Evolutionary conservation across 2,329 filamentous ascomycete genomes (phyloP).

Genomic region (Cladophialophora carrionii): DNA sequence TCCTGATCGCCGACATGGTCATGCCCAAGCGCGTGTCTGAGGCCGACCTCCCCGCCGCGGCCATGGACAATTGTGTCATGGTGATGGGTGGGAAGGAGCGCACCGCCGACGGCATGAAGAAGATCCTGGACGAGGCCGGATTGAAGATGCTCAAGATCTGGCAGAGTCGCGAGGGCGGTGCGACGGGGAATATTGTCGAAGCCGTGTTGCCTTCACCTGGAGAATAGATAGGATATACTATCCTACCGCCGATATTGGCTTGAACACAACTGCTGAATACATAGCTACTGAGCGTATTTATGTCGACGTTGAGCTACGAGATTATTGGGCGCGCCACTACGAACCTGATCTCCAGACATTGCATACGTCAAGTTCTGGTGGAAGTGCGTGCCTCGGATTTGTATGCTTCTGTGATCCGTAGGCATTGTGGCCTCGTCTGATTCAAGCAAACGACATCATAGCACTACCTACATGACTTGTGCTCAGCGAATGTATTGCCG

Average conservation of each 20-base stretch:
- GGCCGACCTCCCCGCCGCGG: constrained; percentile 35
- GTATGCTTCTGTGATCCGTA: neutral
- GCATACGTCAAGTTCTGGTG: neutral
- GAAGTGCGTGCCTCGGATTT: neutral
- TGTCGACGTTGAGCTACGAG: neutral
- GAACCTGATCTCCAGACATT: neutral
- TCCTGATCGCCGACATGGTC: constrained; percentile 41
- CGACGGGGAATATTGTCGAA: constrained; percentile 38
- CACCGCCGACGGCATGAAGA: constrained; percentile 39
- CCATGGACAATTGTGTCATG: constrained; percentile 40
- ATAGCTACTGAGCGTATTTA: neutral
- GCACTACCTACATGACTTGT: neutral
- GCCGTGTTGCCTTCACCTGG: constrained; percentile 25
- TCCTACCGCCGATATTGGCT: neutral
- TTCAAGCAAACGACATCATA: neutral
- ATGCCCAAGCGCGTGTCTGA: constrained; percentile 36
- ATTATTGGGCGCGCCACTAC: neutral
- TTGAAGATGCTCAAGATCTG: constrained; percentile 39
- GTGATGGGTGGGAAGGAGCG: constrained; percentile 40
- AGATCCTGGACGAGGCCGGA: constrained; percentile 37
- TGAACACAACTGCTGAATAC: neutral
- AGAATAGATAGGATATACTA: neutral
- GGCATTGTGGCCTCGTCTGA: neutral
- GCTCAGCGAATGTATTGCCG: neutral
- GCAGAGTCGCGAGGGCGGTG: constrained; percentile 26